Percentiles rank a stretch among this genome's conserved stretches.
These are phyloP conservation scores for Kurtzmaniella quercitrusa DNA, from an alignment of 1,139 yeast genomes.

Conservation along the genomic window DNA sequence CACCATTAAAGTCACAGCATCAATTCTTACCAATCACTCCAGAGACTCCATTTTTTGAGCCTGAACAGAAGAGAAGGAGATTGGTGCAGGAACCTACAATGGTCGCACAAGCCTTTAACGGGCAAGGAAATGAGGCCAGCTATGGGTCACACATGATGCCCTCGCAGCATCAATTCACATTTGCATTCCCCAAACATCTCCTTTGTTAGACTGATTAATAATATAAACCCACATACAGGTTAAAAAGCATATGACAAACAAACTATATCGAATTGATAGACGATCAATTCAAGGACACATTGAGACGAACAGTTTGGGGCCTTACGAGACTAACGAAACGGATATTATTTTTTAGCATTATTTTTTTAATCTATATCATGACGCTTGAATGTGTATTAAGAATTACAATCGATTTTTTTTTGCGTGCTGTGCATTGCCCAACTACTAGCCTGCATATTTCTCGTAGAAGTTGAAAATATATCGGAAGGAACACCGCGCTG, in stretches of 20 bases:
- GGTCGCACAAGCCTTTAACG: not conserved
- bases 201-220: not conserved
- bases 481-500: not conserved
- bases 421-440: not conserved
- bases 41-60: slow-evolving; percentile 4
- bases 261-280: not conserved
- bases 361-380: not conserved
- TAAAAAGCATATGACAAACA: no score
- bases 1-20: not conserved
- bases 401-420: not conserved
- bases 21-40: slow-evolving; percentile 3
- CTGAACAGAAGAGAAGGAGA: not conserved
- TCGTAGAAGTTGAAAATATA: not conserved
- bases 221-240: not conserved
- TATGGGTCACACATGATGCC: not conserved
- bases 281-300: not conserved
- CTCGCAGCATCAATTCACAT: not conserved
- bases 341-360: not conserved
- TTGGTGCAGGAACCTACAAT: not conserved
- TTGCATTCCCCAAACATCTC: not conserved
- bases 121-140: not conserved
- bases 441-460: not conserved
- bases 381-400: not conserved
- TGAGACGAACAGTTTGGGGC: not conserved
- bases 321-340: not conserved